Percentiles rank a stretch among this genome's conserved stretches.
Conservation (phyloP, 1,284 basidiomycete genomes). For the Phellinidium pouzarii region DNA sequence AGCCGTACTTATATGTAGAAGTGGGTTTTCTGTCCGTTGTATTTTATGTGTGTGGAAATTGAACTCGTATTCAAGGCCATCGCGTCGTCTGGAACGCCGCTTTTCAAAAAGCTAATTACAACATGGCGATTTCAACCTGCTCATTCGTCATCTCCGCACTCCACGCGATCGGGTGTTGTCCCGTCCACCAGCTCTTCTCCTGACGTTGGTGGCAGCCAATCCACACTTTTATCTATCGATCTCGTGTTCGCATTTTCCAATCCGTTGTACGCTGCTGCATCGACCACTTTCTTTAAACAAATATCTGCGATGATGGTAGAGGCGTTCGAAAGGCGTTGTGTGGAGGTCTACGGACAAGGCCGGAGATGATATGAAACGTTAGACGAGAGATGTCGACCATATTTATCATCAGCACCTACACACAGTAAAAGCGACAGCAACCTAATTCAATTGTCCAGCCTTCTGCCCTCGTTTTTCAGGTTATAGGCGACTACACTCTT, state of each 20-base stretch:
- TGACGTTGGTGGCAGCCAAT: slow-evolving; percentile 27
- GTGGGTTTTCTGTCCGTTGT: slow-evolving; percentile 40
- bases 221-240: slow-evolving; percentile 75
- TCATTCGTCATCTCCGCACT: slow-evolving; percentile 38
- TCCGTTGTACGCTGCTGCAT: slow-evolving; percentile 78
- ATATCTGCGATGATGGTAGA: slow-evolving; percentile 86
- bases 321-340: slow-evolving; percentile 84
- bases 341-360: slow-evolving; percentile 54
- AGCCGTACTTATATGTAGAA: slow-evolving; percentile 70
- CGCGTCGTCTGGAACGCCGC: slow-evolving; percentile 72
- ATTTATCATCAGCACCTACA: no score
- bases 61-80: slow-evolving; percentile 43
- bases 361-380: neutral
- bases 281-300: slow-evolving; percentile 78
- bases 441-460: no score
- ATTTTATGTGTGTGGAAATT: neutral
- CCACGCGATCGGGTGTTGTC: slow-evolving; percentile 24
- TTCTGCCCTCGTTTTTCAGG: no score
- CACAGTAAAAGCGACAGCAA: no score
- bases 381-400: neutral
- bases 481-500: no score
- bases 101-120: slow-evolving; percentile 84
- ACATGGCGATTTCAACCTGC: slow-evolving; percentile 73
- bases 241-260: slow-evolving; percentile 84
- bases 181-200: slow-evolving; percentile 15